Conservation (phyloP, 2,329 filamentous ascomycete species). For the Neopestalotiopsis clavispora region DNA sequence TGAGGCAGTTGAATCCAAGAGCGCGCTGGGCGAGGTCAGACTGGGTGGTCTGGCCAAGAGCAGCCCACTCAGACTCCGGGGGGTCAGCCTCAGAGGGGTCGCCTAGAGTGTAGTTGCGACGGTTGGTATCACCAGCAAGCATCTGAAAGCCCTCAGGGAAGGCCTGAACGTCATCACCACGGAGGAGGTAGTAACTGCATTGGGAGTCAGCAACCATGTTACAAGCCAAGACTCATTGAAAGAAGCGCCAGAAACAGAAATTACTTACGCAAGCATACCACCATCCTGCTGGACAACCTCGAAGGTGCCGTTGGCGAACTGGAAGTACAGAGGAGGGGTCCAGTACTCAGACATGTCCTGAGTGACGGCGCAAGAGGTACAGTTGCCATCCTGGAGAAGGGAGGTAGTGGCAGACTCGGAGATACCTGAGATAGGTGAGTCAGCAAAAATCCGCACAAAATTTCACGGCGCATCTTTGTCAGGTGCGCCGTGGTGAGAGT, state of each 20-base stretch:
- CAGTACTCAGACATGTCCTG: constrained; percentile 91
- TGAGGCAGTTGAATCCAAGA: constrained; percentile 92
- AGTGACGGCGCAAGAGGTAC: constrained; percentile 80
- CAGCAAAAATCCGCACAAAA: constrained; percentile 4
- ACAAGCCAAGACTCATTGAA: neutral
- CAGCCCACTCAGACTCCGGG: constrained; percentile 72
- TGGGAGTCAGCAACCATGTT: neutral
- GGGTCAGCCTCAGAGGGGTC: constrained; percentile 69
- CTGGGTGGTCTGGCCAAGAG: constrained; percentile 68
- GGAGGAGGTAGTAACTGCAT: constrained; percentile 79
- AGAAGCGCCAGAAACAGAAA: neutral
- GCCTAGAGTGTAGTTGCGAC: constrained; percentile 72
- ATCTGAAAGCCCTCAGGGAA: constrained; percentile 83
- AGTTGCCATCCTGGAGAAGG: constrained; percentile 65
- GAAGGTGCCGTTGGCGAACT: constrained; percentile 68
- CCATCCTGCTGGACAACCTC: constrained; percentile 76
- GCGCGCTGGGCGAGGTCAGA: constrained; percentile 76
- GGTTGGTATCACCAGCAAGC: constrained; percentile 74
- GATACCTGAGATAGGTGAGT: constrained; percentile 60
- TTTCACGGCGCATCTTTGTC: neutral
- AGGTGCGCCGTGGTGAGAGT: constrained; percentile 18
- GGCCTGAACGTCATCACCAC: constrained; percentile 65
- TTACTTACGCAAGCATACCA: constrained; percentile 81
- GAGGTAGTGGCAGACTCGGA: constrained; percentile 59
- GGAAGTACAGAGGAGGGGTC: constrained; percentile 80